These are phyloP conservation scores for Phallus indusiatus DNA, from an alignment of 768 basidiomycete genomes.

Conservation along the genomic window DNA sequence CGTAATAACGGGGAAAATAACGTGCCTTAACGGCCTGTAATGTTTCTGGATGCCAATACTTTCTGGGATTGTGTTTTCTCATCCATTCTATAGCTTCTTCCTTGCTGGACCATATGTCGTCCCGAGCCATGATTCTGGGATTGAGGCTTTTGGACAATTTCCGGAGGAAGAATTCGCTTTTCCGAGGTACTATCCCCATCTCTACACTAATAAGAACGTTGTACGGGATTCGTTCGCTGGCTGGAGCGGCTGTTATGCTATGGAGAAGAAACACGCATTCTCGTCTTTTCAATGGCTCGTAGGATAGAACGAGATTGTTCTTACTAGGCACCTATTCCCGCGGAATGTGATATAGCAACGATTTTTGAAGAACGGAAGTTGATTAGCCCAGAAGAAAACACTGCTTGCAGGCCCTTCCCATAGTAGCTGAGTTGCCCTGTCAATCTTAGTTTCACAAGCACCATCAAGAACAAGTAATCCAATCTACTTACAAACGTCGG, in stretches of 20 bases:
- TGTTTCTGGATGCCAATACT: slow-evolving; percentile 24
- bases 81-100: slow-evolving; percentile 30
- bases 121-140: slow-evolving; percentile 31
- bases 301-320: background rate
- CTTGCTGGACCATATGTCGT: slow-evolving; percentile 43
- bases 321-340: slow-evolving; percentile 31
- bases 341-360: slow-evolving; percentile 61
- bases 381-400: slow-evolving; percentile 32
- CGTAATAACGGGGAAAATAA: no score
- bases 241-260: slow-evolving; percentile 54
- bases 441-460: slow-evolving; percentile 28
- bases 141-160: slow-evolving; percentile 12
- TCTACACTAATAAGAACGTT: slow-evolving; percentile 20
- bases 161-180: no score
- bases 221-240: slow-evolving; percentile 18
- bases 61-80: slow-evolving; percentile 26
- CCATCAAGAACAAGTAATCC: background rate
- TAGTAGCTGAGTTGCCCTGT: slow-evolving; percentile 43
- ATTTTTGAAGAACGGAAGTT: slow-evolving; percentile 40
- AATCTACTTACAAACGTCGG: slow-evolving; percentile 33
- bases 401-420: slow-evolving; percentile 46
- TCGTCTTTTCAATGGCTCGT: background rate
- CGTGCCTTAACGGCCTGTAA: no score
- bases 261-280: slow-evolving; percentile 52
- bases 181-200: no score